These are phyloP conservation scores for Backusella luteola DNA, from an alignment of 192 early-diverging fungal genomes.

Conservation along the genomic window DNA sequence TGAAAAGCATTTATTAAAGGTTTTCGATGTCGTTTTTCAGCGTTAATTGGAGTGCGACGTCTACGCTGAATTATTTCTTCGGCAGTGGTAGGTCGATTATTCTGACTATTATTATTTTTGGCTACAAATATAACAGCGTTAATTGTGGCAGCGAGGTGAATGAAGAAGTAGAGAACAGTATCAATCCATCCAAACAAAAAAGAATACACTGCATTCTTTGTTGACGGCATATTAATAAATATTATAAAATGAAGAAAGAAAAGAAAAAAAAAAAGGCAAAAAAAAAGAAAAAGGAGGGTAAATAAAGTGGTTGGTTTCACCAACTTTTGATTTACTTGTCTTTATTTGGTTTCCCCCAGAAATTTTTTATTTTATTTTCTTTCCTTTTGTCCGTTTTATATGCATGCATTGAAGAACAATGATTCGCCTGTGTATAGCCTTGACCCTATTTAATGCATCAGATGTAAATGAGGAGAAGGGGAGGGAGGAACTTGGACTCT, in stretches of 20 bases:
- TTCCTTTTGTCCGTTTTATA: neutral
- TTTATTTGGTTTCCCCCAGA: slow-evolving; percentile 2
- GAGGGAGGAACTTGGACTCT: neutral
- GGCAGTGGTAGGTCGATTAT: neutral
- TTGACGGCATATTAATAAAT: neutral
- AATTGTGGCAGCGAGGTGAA: neutral
- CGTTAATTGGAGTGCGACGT: neutral
- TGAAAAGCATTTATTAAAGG: neutral
- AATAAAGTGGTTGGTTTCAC: slow-evolving; percentile 6
- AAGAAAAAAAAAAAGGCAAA: neutral
- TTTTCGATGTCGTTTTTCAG: neutral
- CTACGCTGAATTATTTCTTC: neutral
- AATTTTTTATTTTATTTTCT: neutral
- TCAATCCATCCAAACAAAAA: slow-evolving; percentile 2
- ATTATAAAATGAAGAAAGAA: neutral
- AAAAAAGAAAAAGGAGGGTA: slow-evolving; percentile 4
- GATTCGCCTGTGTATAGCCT: neutral
- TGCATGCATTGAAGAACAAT: slow-evolving; percentile 4
- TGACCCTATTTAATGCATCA: neutral
- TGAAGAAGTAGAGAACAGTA: neutral
- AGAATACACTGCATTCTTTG: neutral
- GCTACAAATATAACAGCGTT: slow-evolving; percentile 9
- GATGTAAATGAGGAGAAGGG: neutral
- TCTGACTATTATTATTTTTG: neutral
- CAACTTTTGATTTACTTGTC: neutral